A percentile compares a stretch with the other conserved stretches of the same genome.
Evolutionary conservation across 2,329 filamentous ascomycete genomes (phyloP).

Genomic region (Colletotrichum sp.): DNA sequence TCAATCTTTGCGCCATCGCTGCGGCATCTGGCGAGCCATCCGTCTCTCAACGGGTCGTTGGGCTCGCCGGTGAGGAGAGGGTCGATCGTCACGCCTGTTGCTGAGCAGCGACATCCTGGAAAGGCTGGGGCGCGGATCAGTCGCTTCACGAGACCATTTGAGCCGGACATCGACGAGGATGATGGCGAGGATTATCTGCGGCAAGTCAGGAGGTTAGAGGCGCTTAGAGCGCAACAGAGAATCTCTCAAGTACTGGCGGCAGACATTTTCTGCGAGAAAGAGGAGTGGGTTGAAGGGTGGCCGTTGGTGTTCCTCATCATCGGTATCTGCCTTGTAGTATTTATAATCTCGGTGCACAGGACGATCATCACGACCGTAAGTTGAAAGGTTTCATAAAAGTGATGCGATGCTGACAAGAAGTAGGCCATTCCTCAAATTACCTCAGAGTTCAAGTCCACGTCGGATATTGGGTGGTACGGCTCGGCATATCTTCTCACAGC

Average conservation of each 20-base stretch:
- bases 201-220: neutral
- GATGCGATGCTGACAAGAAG: neutral
- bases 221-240: neutral
- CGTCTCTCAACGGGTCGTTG: neutral
- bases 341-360: slow-evolving; percentile 5
- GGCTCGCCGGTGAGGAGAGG: neutral
- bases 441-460: slow-evolving; percentile 37
- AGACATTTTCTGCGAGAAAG: neutral
- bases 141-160: slow-evolving; percentile 12
- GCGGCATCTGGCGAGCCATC: slow-evolving; percentile 10
- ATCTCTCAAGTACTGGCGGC: neutral
- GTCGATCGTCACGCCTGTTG: neutral
- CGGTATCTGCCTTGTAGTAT: slow-evolving; percentile 11
- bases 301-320: neutral
- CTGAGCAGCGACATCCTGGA: slow-evolving; percentile 14
- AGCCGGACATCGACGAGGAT: slow-evolving; percentile 10
- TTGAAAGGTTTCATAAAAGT: neutral
- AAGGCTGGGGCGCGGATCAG: slow-evolving; percentile 14
- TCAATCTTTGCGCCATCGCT: slow-evolving; percentile 13
- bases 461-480: slow-evolving; percentile 54
- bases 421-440: slow-evolving; percentile 48
- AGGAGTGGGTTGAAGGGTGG: slow-evolving; percentile 4
- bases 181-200: neutral
- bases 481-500: slow-evolving; percentile 42
- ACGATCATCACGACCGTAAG: slow-evolving; percentile 10